phyloP scores from a whole-genome alignment of 2,329 filamentous ascomycete species.

The Alternaria gansuensis region DNA sequence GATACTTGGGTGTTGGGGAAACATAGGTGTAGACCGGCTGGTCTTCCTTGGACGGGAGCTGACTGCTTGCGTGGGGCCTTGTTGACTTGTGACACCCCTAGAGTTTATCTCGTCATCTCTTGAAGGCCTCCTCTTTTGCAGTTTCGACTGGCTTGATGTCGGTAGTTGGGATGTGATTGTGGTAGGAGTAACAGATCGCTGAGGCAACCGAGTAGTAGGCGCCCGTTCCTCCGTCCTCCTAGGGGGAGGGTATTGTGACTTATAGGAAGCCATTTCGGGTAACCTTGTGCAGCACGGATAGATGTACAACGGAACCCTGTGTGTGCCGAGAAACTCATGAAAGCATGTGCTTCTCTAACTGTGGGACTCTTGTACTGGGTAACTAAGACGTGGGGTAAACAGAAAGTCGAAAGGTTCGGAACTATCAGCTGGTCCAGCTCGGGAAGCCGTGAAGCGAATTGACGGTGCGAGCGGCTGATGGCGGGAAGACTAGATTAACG shows the following conservation, averaged over 20 bases:
- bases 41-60: slow-evolving; percentile 37
- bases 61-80: slow-evolving; percentile 29
- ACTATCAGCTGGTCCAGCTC: slow-evolving; percentile 50
- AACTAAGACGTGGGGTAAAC: slow-evolving; percentile 32
- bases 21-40: slow-evolving; percentile 35
- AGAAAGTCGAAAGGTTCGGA: slow-evolving; percentile 31
- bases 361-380: slow-evolving; percentile 32
- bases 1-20: slow-evolving; percentile 28
- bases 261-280: slow-evolving; percentile 55
- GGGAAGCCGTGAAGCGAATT: slow-evolving; percentile 37
- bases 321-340: slow-evolving; percentile 53
- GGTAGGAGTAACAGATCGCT: slow-evolving; percentile 50
- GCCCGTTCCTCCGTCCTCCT: slow-evolving; percentile 46
- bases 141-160: slow-evolving; percentile 41
- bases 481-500: slow-evolving; percentile 40
- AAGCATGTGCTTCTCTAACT: slow-evolving; percentile 48
- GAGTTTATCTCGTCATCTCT: slow-evolving; percentile 44
- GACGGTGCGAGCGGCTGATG: slow-evolving; percentile 30
- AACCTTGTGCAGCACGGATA: slow-evolving; percentile 49
- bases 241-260: slow-evolving; percentile 49
- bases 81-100: slow-evolving; percentile 32
- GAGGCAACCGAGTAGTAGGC: slow-evolving; percentile 49
- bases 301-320: slow-evolving; percentile 46
- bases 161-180: slow-evolving; percentile 41
- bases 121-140: slow-evolving; percentile 49